phyloP scores from a whole-genome alignment of 2,329 filamentous ascomycete genomes.

The Stachybotrys chlorohalonatus region DNA sequence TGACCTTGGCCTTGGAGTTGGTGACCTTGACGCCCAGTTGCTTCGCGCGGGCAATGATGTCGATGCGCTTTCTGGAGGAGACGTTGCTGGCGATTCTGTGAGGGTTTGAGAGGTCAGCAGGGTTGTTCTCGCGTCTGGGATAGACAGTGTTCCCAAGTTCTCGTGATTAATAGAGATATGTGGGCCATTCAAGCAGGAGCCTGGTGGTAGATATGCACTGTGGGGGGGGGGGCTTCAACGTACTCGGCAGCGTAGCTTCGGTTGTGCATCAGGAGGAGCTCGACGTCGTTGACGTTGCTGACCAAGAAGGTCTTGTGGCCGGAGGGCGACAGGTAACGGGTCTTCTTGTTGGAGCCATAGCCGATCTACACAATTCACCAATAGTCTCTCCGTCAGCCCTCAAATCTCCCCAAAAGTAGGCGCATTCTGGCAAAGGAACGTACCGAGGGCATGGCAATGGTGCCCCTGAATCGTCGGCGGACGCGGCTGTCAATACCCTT shows the following conservation, averaged over 20 bases:
- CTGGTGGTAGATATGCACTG: neutral
- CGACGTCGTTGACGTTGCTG: slow-evolving; percentile 91
- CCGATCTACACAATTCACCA: slow-evolving; percentile 61
- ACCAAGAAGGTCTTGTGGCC: slow-evolving; percentile 99
- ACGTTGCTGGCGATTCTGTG: slow-evolving; percentile 92
- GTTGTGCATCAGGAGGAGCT: slow-evolving; percentile 99
- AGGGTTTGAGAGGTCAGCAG: neutral
- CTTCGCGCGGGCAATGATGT: slow-evolving; percentile 96
- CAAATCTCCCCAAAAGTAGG: neutral
- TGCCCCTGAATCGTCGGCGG: slow-evolving; percentile 93
- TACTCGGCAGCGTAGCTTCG: slow-evolving; percentile 98
- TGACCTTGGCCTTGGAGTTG: slow-evolving; percentile 98
- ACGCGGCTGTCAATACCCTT: slow-evolving; percentile 99
- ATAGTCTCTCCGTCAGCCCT: neutral
- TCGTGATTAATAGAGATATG: too few species aligned
- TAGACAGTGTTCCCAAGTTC: too few species aligned
- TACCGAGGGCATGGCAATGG: slow-evolving; percentile 97
- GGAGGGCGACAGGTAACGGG: slow-evolving; percentile 95
- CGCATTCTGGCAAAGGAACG: slow-evolving; percentile 27
- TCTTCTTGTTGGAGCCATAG: slow-evolving; percentile 99
- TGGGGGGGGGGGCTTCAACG: slow-evolving; percentile 26
- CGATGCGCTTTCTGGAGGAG: slow-evolving; percentile 96
- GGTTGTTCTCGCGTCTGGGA: slow-evolving; percentile 7
- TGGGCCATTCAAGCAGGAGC: too few species aligned
- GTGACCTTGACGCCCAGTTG: slow-evolving; percentile 99